phyloP scores from a whole-genome alignment of 768 basidiomycete species.

The Naganishia antarctica region DNA sequence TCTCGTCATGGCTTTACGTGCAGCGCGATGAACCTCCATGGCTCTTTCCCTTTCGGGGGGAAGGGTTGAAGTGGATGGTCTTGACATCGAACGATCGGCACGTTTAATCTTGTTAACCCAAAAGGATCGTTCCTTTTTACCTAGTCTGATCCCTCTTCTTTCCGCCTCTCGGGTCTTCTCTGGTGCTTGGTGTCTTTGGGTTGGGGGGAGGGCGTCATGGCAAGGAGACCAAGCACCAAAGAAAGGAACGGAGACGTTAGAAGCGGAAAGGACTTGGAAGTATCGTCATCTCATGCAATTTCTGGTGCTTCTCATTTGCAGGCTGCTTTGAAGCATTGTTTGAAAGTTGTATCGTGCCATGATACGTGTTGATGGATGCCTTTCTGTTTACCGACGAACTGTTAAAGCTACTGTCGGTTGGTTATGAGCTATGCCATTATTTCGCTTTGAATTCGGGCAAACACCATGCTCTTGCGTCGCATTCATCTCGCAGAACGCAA shows the following conservation, averaged over 20 bases:
- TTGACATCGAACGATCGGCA: constrained; percentile 23
- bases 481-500: too few species aligned
- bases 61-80: constrained; percentile 16
- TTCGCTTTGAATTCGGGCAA: too few species aligned
- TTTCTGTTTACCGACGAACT: too few species aligned
- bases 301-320: too few species aligned
- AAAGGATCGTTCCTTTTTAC: constrained; percentile 22
- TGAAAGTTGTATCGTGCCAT: too few species aligned
- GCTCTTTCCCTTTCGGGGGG: neutral
- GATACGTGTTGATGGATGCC: too few species aligned
- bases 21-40: constrained; percentile 23
- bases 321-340: too few species aligned
- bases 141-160: constrained; percentile 22
- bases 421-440: too few species aligned
- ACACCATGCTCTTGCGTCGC: too few species aligned
- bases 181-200: neutral
- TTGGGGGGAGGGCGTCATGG: too few species aligned
- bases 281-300: too few species aligned
- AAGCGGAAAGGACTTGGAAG: constrained; percentile 20
- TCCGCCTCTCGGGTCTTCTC: neutral
- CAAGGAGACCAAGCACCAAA: neutral
- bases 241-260: neutral
- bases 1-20: constrained; percentile 24
- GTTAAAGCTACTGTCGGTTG: too few species aligned
- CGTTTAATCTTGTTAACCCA: constrained; percentile 24